These are phyloP conservation scores for Suhomyces faveliae DNA, from an alignment of 805 yeast genomes.

Conservation along the genomic window DNA sequence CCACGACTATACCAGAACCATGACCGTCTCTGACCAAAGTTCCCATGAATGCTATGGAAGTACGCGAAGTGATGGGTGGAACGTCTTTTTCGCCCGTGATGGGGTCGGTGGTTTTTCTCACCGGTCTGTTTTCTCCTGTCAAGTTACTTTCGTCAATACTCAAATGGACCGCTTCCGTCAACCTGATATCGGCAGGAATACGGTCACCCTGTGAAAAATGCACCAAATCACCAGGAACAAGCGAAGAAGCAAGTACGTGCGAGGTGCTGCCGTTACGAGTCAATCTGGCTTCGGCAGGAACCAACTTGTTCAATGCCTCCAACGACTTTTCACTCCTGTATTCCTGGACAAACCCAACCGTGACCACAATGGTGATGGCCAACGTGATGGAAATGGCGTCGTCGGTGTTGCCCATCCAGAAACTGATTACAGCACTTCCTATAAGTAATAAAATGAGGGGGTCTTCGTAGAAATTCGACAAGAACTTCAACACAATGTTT, in stretches of 20 bases:
- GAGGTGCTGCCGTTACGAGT: constrained; percentile 78
- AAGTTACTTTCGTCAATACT: constrained; percentile 89
- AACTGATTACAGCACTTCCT: constrained; percentile 84
- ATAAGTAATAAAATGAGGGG: constrained; percentile 85
- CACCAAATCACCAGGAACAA: constrained; percentile 96
- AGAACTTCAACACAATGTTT: constrained; percentile 64
- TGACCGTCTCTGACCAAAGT: constrained; percentile 95
- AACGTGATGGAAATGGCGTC: constrained; percentile 93
- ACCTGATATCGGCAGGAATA: constrained; percentile 91
- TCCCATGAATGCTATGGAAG: constrained; percentile 91
- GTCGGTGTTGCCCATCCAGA: constrained; percentile 92
- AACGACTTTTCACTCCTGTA: constrained; percentile 92
- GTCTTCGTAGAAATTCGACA: constrained; percentile 82
- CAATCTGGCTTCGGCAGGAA: constrained; percentile 95
- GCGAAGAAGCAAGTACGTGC: constrained; percentile 77
- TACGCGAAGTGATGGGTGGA: constrained; percentile 65
- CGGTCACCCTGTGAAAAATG: constrained; percentile 90
- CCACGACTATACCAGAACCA: constrained; percentile 90
- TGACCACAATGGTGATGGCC: constrained; percentile 89
- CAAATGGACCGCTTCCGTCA: constrained; percentile 74
- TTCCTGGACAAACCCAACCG: constrained; percentile 97
- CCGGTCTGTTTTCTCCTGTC: constrained; percentile 94
- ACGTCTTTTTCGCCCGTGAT: constrained; percentile 34
- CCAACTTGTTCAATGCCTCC: constrained; percentile 87
- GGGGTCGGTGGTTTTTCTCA: constrained; percentile 56